phyloP scores from a whole-genome alignment of 139 green algal genomes.

The Gonium pectorale region DNA sequence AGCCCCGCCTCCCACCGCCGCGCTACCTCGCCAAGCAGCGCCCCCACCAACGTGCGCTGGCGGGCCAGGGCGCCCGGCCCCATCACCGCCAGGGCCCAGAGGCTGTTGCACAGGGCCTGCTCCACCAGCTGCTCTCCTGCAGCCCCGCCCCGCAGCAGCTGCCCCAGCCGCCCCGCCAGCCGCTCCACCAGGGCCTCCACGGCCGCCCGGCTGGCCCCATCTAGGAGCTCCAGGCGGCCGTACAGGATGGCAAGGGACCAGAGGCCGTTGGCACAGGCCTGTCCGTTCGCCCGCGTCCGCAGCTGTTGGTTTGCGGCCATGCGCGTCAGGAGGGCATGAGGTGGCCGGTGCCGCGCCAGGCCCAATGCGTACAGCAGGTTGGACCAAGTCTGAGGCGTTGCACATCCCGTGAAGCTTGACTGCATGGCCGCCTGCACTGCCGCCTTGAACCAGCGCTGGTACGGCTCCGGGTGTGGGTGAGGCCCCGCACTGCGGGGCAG shows the following conservation, averaged over 20 bases:
- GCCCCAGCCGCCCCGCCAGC: background rate
- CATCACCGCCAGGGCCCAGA: conserved; percentile 12
- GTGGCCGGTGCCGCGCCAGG: background rate
- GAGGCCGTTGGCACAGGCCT: conserved; percentile 6
- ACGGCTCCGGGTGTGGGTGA: too few relatives aligned
- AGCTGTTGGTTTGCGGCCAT: too few relatives aligned
- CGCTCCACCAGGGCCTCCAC: background rate
- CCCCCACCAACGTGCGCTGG: background rate
- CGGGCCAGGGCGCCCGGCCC: too few relatives aligned
- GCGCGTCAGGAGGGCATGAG: background rate
- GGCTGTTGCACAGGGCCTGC: background rate
- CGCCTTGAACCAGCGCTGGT: background rate
- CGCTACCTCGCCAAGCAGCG: background rate
- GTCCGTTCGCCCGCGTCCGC: background rate
- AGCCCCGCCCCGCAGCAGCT: background rate
- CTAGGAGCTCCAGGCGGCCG: too few relatives aligned
- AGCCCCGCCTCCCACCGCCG: background rate
- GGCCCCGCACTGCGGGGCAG: background rate
- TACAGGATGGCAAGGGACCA: conserved; percentile 27
- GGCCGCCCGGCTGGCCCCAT: too few relatives aligned
- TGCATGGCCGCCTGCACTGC: background rate
- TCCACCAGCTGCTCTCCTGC: background rate
- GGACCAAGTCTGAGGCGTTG: background rate
- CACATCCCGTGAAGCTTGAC: background rate
- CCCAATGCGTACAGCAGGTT: background rate